Evolutionary conservation across 306 rosid species (phyloP), one percentile per base, ranked within the genome.

Genomic region (Cotoneaster glaucophyllus): DNA sequence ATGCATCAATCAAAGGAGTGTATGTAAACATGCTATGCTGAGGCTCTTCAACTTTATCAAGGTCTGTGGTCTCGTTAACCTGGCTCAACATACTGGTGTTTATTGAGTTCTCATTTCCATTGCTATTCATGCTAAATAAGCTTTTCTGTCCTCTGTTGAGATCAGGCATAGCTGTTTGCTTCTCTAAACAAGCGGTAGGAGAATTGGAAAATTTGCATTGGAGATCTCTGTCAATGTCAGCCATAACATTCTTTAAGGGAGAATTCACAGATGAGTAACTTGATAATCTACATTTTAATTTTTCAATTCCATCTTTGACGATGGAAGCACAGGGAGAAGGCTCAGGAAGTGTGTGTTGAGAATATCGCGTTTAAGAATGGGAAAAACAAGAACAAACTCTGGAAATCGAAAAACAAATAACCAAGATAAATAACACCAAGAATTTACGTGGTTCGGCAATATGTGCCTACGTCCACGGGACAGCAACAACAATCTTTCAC

Each of bases 251-350:
- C 39, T 64, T 81, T 44, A 77, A 69, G 39, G 86, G 84, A 77
- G 85, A 65, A 78, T 68, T 61, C 76, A 79, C 68, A 6, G 91
- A 83, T 73, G 94, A 83, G 79, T 88, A 87, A 54, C 82, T 85
- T 64, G 90, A 90, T 75, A 90, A 79, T 84, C 86, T 84, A 57
- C 13, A 34, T 78, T 81, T 90, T 74, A 88, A 80, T 84, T 73
- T 84, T 39, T 86, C 84, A 66, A 18, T 82, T 74, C 84, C 93
- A 75, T 91, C 97, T 74, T 83, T 87, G 58, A 88, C 81, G 81
- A 81, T 82, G 14, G 89, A 90, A 54, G 84, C 71, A 73, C 68
- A 5, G 56, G 97, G 89, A 64, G 89, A 90, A 78, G 83, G 68
- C 50, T 84, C 86, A 21, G 77, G 84, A 77, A 66, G 71, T 50